phyloP scores from a whole-genome alignment of 768 basidiomycete genomes.

The Hygrophorus russula region DNA sequence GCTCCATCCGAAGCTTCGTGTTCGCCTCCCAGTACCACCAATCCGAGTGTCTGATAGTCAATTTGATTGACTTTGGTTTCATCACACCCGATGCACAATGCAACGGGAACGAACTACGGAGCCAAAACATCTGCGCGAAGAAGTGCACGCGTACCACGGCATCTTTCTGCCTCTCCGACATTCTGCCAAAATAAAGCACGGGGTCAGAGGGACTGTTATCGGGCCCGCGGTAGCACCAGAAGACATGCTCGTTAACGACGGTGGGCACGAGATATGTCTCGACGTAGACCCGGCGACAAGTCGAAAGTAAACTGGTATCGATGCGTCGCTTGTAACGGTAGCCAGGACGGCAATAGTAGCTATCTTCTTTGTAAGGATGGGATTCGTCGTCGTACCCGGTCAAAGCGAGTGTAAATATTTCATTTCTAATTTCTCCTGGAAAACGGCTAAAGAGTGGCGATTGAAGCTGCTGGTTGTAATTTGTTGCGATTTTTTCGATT shows the following conservation, averaged over 20 bases:
- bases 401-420: slow-evolving; percentile 12
- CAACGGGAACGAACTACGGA: slow-evolving; percentile 6
- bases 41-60: slow-evolving; percentile 13
- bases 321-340: slow-evolving; percentile 8
- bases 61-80: slow-evolving; percentile 6
- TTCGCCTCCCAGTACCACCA: slow-evolving; percentile 17
- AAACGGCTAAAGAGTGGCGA: slow-evolving; percentile 11
- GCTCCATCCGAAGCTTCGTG: slow-evolving; percentile 7
- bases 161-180: slow-evolving; percentile 11
- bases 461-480: slow-evolving; percentile 6
- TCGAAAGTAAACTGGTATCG: slow-evolving; percentile 12
- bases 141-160: slow-evolving; percentile 11
- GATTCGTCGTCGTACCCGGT: slow-evolving; percentile 10
- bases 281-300: slow-evolving; percentile 14
- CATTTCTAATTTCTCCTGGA: slow-evolving; percentile 14
- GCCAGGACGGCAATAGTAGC: slow-evolving; percentile 13
- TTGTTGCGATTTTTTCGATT: slow-evolving; percentile 5
- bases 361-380: slow-evolving; percentile 8
- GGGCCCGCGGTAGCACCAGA: slow-evolving; percentile 11
- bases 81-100: slow-evolving; percentile 1
- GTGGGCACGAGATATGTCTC: slow-evolving; percentile 14
- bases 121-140: slow-evolving; percentile 13
- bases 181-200: slow-evolving; percentile 7
- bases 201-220: slow-evolving; percentile 3
- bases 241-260: slow-evolving; percentile 12